phyloP scores from a whole-genome alignment of 257 asterid genomes.

The Plantago ovata region DNA sequence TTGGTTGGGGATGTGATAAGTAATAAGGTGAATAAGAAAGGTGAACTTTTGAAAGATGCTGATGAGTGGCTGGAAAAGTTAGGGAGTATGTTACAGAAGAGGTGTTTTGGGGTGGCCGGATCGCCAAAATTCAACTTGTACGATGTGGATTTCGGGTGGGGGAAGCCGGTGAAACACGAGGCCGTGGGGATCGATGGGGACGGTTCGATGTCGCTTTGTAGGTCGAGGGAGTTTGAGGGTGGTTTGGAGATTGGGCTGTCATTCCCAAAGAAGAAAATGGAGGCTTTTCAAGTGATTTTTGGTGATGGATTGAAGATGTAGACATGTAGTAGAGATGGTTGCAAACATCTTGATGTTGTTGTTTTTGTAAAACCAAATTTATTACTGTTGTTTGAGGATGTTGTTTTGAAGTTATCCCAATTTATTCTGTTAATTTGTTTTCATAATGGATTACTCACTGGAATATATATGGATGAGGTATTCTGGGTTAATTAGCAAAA shows the following conservation, averaged over 20 bases:
- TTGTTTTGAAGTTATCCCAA: too few species aligned
- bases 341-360: too few species aligned
- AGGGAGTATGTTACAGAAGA: not conserved
- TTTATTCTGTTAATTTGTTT: too few species aligned
- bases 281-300: constrained; percentile 15
- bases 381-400: too few species aligned
- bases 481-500: too few species aligned
- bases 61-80: constrained; percentile 2
- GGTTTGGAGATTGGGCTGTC: constrained; percentile 20
- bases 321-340: not conserved
- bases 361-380: too few species aligned
- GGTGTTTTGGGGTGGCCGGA: constrained; percentile 13
- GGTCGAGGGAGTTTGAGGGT: constrained; percentile 6
- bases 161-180: constrained; percentile 9
- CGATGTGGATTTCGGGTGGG: constrained; percentile 21
- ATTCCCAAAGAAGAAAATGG: not conserved
- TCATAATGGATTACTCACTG: too few species aligned
- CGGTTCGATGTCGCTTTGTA: constrained; percentile 15
- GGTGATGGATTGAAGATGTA: constrained; percentile 11
- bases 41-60: constrained; percentile 4
- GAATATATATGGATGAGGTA: too few species aligned
- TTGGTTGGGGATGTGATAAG: constrained; percentile 18
- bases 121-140: constrained; percentile 9
- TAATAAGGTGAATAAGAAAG: constrained; percentile 13
- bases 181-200: constrained; percentile 10